Conservation (phyloP, 1,284 basidiomycete species). For the Apiotrichum veenhuisii region DNA sequence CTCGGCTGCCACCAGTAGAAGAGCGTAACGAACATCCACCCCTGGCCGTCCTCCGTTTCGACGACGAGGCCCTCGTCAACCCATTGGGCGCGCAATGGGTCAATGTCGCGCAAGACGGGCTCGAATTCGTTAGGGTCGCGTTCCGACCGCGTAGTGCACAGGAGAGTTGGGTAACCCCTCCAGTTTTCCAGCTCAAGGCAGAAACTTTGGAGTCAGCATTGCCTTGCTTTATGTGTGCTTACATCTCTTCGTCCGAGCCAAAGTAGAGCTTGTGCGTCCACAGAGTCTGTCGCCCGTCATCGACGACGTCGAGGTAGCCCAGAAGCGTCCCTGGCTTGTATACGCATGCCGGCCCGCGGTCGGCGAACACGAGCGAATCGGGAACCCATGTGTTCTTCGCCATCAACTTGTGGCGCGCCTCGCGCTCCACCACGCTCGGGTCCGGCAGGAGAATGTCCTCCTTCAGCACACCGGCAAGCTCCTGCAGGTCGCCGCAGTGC, state of each 20-base stretch:
- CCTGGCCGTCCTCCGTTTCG: constrained; percentile 6
- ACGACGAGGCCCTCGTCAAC: constrained; percentile 12
- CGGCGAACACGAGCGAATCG: constrained; percentile 8
- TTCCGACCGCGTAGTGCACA: neutral
- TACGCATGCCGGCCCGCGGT: constrained; percentile 11
- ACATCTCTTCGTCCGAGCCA: constrained; percentile 7
- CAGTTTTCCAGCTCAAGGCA: constrained; percentile 4
- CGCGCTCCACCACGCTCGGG: neutral
- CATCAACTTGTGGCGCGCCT: neutral
- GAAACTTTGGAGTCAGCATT: constrained; percentile 9
- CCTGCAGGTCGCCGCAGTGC: neutral
- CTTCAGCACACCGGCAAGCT: constrained; percentile 9
- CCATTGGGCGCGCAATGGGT: constrained; percentile 9
- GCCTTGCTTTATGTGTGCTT: neutral
- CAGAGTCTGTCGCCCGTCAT: constrained; percentile 5
- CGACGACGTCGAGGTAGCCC: constrained; percentile 12
- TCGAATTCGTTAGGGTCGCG: neutral
- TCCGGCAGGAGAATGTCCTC: constrained; percentile 19
- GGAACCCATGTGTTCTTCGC: neutral
- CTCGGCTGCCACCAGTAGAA: constrained; percentile 15
- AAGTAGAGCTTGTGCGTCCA: constrained; percentile 20
- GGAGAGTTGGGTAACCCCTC: no score
- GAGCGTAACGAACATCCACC: constrained; percentile 2
- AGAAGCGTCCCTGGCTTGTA: constrained; percentile 26
- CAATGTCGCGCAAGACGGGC: neutral